Base-by-base conservation (phyloP, 164 flowering plant species). In the Stephania cephalantha region DNA sequence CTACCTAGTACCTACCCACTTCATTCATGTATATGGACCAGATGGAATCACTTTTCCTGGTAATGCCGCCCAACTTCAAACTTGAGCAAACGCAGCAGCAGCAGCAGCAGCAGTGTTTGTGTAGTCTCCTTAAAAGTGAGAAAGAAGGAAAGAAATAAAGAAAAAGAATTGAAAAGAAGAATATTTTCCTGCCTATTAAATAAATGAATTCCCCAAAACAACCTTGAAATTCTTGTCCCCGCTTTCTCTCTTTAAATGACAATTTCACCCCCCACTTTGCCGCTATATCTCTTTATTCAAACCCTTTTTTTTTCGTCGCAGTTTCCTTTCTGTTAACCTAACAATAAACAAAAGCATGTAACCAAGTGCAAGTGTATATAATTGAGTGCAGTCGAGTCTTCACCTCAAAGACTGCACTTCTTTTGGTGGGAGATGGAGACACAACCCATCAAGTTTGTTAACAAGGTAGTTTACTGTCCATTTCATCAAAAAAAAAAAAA, bases 1-100 rank as follows among this genome's bases (percentile, higher is more conserved):
- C n/a, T n/a, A n/a, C n/a, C n/a, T n/a, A n/a, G n/a, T n/a, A n/a
- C n/a, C n/a, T n/a, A n/a, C n/a, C n/a, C n/a, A n/a, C n/a, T n/a
- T n/a, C n/a, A n/a, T n/a, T n/a, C n/a, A 31, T 31, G 3, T 31
- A 31, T 31, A 31, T 31, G 35, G 35, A 31, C 35, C 35, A 31
- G 35, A n/a, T n/a, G n/a, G n/a, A n/a, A n/a, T 58, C 72, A 58
- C 46, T 70, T 70, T 46, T 70, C 22, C 29, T 58, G 31, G 8
- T 10, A 46, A 46, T 46, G 58, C 48, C 55, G 9, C 42, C 17
- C 4, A 70, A 9, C 31, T 20, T 70, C 7, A 6, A 15, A 52
- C 58, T 31, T 70, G 11, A n/a, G 22, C 35, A 4, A 46, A 4
- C n/a, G n/a, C n/a, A n/a, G n/a, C n/a, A n/a, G n/a, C n/a, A n/a